Base-by-base conservation (phyloP, 257 asterid genomes). In the Ballota nigra region DNA sequence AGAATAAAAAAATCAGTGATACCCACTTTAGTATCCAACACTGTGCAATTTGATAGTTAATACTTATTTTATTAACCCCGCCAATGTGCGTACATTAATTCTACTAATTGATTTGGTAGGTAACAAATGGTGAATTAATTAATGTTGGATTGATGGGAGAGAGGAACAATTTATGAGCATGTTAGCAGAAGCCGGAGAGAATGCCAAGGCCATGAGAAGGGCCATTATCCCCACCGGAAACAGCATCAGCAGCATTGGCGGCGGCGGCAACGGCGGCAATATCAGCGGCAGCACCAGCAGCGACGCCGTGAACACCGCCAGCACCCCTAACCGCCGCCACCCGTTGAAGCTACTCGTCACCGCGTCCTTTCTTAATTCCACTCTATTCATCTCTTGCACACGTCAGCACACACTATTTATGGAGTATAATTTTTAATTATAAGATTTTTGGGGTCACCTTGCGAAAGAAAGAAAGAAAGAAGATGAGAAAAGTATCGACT, bases 161-260 rank as follows among this genome's bases (percentile, higher is more conserved):
- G 77, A 78, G 23, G 76, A 66, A 24, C 24, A 71, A 24, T 24
- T 24, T 31, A 68, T 36, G 64, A 72, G 36, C 10, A 59, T 63
- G 60, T 65, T 65, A 38, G 73, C 41, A 47, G 66, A 63, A 19
- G 81, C 20, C 0, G 83, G 86, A 41, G 78, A 77, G 56, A 84
- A 38, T 52, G 89, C 86, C 69, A 84, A 49, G 45, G 74, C 82
- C 77, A 84, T 63, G 63, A 84, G 85, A 61, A 84, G 71, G 8
- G 78, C 89, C 86, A 84, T 69, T 33, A 82, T 84, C 67, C 86
- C 83, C 45, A 84, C 80, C 51, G 89, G 89, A 69, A 84, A 84
- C 23, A 84, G 69, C 89, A 84, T 77, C 56, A 79, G 63, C 80
- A 77, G 31, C 84, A 82, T 78, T 12, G 89, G 86, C 9, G 86